These are phyloP conservation scores for Arabidopsis thaliana DNA, from an alignment of 345 rosid species.

Conservation along the genomic window TAIR10.1 NC_003070.9:10171501-10172000, in stretches of 20 bases:
- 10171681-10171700: neutral
- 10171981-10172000: conserved; percentile 39
- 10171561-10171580: neutral
- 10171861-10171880: conserved; percentile 47
- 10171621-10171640: neutral
- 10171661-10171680: neutral
- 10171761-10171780: conserved; percentile 1
- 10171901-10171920: conserved; percentile 41
- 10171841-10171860: conserved; percentile 39
- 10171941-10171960: conserved; percentile 59
- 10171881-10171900: conserved; percentile 45
- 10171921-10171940: conserved; percentile 56
- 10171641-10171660: neutral
- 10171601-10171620: neutral
- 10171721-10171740: neutral
- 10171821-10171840: conserved; percentile 28
- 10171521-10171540: no score
- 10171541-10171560: no score
- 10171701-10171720: conserved; percentile 2
- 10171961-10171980: conserved; percentile 53
- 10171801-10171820: conserved; percentile 40
- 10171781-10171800: conserved; percentile 24
- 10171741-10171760: conserved; percentile 28
- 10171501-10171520: no score
- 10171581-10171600: neutral